Base-by-base conservation (phyloP, 2,329 filamentous ascomycete species). In the Tricladium varicosporioides region DNA sequence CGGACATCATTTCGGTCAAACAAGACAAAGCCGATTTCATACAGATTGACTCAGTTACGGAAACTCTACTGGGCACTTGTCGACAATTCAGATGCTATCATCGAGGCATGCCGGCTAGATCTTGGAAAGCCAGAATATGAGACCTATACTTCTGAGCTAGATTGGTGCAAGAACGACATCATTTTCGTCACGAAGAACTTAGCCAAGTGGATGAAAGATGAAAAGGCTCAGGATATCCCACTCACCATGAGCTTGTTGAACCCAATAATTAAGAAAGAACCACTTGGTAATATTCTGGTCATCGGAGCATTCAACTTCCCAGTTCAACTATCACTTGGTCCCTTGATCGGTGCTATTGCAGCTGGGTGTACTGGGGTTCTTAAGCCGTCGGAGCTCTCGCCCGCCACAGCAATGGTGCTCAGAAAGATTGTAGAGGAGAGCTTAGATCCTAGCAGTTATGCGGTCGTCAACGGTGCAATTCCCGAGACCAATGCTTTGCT, bases 221-320 rank as follows among this genome's bases (percentile, higher is more conserved):
- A 97, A 73, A 80, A 80, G 67, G 79, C 91, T 32, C 74, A 77
- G 45, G 87, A 91, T 70, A 87, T 95, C 15, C 78, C 86, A 11
- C 70, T 91, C 47, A 79, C 81, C 44, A 91, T 87, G 74, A 80
- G 80, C 64, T 70, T 88, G 44, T 81, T 96, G 75, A 86, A 79
- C 55, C 88, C 92, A 40, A 87, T 82, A 69, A 86, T 95, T 71
- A 81, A 86, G 63, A 95, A 96, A 76, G 93, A 97, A 69, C 94
- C 94, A 1, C 74, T 97, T 56, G 94, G 94, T 36, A 78, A 85
- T 43, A 85, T 91, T 10, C 78, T 97, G 65, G 84, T 97, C 68
- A 95, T 97, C 69, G 91, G 92, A 56, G 86, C 94, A 45, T 97
- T 91, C 83, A 99, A 99, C 78, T 96, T 92, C 73, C 94, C 94